phyloP scores from a whole-genome alignment of 2,329 filamentous ascomycete species.

The Colletotrichum cereale region DNA sequence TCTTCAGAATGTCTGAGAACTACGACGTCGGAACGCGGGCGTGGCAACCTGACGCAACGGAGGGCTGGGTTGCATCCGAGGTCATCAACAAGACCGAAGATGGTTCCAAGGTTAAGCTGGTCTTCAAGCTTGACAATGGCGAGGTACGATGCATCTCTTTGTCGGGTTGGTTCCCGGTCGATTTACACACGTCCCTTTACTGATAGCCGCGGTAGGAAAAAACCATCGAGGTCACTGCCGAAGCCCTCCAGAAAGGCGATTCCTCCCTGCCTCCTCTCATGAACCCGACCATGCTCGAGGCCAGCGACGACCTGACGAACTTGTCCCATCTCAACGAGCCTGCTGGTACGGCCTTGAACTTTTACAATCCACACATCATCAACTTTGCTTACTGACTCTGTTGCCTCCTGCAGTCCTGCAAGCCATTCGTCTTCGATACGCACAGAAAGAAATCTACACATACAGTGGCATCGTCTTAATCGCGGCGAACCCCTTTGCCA shows the following conservation, averaged over 20 bases:
- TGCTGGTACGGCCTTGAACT: constrained; percentile 73
- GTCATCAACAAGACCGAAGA: constrained; percentile 86
- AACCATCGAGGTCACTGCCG: constrained; percentile 80
- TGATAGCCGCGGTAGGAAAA: constrained; percentile 71
- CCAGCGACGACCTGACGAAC: constrained; percentile 97
- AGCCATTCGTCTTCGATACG: constrained; percentile 96
- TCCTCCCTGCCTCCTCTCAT: constrained; percentile 89
- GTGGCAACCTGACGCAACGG: constrained; percentile 96
- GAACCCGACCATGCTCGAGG: constrained; percentile 98
- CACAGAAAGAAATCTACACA: constrained; percentile 99
- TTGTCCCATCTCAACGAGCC: constrained; percentile 98
- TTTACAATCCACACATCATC: background rate
- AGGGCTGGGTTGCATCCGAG: constrained; percentile 98
- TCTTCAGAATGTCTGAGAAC: constrained; percentile 82
- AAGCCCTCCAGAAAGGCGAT: constrained; percentile 82
- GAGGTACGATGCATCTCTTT: constrained; percentile 70
- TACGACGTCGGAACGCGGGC: constrained; percentile 97
- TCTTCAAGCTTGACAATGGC: constrained; percentile 92
- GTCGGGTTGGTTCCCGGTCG: background rate
- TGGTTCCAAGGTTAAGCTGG: constrained; percentile 87
- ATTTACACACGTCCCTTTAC: constrained; percentile 30
- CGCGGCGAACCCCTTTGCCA: constrained; percentile 96
- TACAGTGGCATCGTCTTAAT: constrained; percentile 99
- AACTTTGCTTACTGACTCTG: constrained; percentile 23
- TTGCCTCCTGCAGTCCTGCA: constrained; percentile 78